A percentile compares a stretch with the other conserved stretches of the same genome.
Evolutionary conservation across 129 eudicot species (phyloP).

Genomic region (Apium graveolens): DNA sequence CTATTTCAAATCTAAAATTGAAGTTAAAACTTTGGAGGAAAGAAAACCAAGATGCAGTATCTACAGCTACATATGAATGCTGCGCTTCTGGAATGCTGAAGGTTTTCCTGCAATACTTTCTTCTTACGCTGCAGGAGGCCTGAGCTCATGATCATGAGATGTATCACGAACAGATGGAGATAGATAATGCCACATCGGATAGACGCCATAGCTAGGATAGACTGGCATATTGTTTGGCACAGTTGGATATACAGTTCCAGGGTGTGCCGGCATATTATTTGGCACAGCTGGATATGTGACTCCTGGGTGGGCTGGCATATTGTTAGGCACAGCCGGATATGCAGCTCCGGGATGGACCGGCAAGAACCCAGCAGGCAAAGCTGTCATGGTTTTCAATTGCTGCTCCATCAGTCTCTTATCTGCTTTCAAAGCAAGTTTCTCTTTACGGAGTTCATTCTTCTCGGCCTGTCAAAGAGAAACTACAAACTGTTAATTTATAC

Average conservation of each 20-base stretch:
- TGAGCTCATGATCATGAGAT: constrained; percentile 81
- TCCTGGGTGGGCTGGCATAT: constrained; percentile 20
- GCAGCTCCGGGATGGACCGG: constrained; percentile 44
- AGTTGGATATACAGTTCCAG: constrained; percentile 42
- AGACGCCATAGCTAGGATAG: constrained; percentile 60
- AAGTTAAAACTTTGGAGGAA: not conserved
- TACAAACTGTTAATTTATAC: not conserved
- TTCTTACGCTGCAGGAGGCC: constrained; percentile 86
- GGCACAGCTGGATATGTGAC: constrained; percentile 43
- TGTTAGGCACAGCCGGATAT: constrained; percentile 33
- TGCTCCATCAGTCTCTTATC: constrained; percentile 75
- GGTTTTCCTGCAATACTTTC: not conserved
- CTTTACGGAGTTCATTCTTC: constrained; percentile 93
- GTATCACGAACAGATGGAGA: constrained; percentile 58
- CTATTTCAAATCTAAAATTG: not conserved
- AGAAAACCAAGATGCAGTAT: not conserved
- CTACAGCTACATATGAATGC: constrained; percentile 3
- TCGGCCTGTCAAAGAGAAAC: constrained; percentile 42
- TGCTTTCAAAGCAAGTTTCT: constrained; percentile 56
- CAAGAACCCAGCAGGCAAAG: constrained; percentile 49
- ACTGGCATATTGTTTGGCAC: constrained; percentile 60
- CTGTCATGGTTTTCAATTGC: constrained; percentile 53
- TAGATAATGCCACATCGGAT: constrained; percentile 83
- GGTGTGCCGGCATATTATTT: constrained; percentile 37
- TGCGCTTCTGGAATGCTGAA: not conserved